Evolutionary conservation across 352 stramenopile species (phyloP).

Genomic region (Phytopythium cucurbitacearum): DNA sequence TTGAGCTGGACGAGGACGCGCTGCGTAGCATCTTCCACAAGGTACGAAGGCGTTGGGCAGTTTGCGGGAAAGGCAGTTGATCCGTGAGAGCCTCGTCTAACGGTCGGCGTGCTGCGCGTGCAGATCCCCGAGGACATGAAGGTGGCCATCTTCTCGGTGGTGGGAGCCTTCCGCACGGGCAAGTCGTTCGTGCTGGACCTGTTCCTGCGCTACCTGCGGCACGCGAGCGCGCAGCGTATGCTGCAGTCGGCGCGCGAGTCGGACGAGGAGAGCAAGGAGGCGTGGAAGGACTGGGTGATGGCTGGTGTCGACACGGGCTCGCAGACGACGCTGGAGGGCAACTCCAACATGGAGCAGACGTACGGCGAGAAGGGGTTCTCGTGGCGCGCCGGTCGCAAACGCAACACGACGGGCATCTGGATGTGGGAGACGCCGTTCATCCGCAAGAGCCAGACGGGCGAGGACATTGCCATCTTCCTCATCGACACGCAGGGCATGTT

Average conservation of each 20-base stretch:
- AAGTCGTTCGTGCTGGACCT: conserved; percentile 98
- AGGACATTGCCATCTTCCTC: conserved; percentile 94
- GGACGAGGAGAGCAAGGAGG: conserved; percentile 38
- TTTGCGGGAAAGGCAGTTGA: too few species aligned
- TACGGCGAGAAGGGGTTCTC: conserved; percentile 90
- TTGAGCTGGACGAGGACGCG: conserved; percentile 69
- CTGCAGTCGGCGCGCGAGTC: conserved; percentile 35
- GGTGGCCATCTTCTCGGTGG: conserved; percentile 96
- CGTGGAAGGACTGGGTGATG: conserved; percentile 65
- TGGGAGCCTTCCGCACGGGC: conserved; percentile 98
- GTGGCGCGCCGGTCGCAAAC: conserved; percentile 94
- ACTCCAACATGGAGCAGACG: conserved; percentile 79
- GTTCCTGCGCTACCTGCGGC: conserved; percentile 95
- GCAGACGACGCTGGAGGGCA: conserved; percentile 72
- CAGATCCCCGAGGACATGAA: conserved; percentile 91
- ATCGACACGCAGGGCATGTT: conserved; percentile 99
- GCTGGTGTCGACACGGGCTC: conserved; percentile 46
- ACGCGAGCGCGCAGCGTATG: conserved; percentile 48
- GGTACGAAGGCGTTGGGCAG: conserved; percentile 9
- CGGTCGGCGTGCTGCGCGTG: background rate
- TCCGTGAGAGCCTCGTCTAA: background rate
- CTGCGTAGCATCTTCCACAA: conserved; percentile 71
- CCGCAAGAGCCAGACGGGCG: conserved; percentile 77
- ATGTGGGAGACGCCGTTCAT: conserved; percentile 99
- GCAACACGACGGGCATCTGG: conserved; percentile 99